These are phyloP conservation scores for Russula abietina DNA, from an alignment of 768 basidiomycete species.

Conservation along the genomic window DNA sequence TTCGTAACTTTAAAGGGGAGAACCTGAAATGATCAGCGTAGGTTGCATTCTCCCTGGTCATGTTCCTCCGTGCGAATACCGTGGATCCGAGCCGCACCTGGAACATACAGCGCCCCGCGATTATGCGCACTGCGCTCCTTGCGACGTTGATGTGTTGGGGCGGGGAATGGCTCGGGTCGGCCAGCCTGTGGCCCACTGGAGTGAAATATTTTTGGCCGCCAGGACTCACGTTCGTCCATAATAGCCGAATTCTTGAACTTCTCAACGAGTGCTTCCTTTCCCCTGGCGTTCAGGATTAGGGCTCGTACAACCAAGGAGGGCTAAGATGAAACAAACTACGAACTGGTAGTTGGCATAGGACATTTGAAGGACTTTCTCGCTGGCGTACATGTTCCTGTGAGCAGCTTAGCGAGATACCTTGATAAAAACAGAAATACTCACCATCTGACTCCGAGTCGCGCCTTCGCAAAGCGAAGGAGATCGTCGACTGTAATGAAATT, in stretches of 20 bases:
- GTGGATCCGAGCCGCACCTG: conserved; percentile 19
- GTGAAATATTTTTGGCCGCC: conserved; percentile 82
- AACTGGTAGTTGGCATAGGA: conserved; percentile 91
- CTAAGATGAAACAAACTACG: conserved; percentile 30
- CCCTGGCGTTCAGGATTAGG: conserved; percentile 39
- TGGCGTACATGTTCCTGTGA: conserved; percentile 83
- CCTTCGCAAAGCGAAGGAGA: conserved; percentile 67
- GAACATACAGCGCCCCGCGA: conserved; percentile 62
- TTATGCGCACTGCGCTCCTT: conserved; percentile 81
- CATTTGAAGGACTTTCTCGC: conserved; percentile 87
- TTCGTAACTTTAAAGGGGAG: not conserved
- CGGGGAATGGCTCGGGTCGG: conserved; percentile 72
- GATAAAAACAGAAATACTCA: conserved; percentile 32
- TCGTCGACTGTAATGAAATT: conserved; percentile 81
- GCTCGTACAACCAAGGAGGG: not conserved
- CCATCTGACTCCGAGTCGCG: conserved; percentile 78
- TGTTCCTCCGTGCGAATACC: conserved; percentile 9
- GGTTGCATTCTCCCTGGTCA: conserved; percentile 6
- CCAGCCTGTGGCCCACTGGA: conserved; percentile 71
- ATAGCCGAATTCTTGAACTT: conserved; percentile 90
- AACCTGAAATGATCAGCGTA: not conserved
- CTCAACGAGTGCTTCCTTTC: conserved; percentile 84
- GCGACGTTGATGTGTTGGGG: conserved; percentile 72
- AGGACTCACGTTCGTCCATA: conserved; percentile 79
- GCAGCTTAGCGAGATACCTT: not conserved